Evolutionary conservation across 2,329 filamentous ascomycete genomes (phyloP).

Genomic region (Diaporthe sp.): DNA sequence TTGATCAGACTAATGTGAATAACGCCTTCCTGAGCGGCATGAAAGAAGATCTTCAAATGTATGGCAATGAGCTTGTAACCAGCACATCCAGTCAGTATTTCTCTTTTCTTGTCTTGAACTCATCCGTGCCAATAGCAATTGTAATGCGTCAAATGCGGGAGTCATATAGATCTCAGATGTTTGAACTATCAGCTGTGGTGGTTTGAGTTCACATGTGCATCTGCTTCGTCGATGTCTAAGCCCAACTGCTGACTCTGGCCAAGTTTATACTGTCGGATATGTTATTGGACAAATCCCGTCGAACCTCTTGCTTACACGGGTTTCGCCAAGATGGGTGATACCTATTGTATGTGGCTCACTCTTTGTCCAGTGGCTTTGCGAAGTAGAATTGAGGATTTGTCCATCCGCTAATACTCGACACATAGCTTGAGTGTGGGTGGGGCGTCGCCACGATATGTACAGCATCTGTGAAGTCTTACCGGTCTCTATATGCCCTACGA

Average conservation of each 20-base stretch:
- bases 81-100: slow-evolving; percentile 46
- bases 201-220: not conserved
- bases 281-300: slow-evolving; percentile 47
- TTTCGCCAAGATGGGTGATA: slow-evolving; percentile 50
- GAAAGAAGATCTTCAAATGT: slow-evolving; percentile 59
- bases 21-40: slow-evolving; percentile 57
- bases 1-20: slow-evolving; percentile 58
- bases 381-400: not conserved
- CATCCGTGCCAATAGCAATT: not conserved
- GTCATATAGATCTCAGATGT: not conserved
- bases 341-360: not conserved
- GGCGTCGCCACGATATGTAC: slow-evolving; percentile 46
- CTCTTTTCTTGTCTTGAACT: no score
- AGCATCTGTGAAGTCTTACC: slow-evolving; percentile 45
- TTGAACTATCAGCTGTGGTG: not conserved
- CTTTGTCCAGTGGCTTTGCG: not conserved
- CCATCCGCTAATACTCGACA: slow-evolving; percentile 31
- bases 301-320: slow-evolving; percentile 45
- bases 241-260: not conserved
- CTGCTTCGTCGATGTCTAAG: not conserved
- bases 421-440: slow-evolving; percentile 50
- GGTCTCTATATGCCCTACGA: slow-evolving; percentile 39
- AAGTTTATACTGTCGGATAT: slow-evolving; percentile 49
- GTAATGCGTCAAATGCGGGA: slow-evolving; percentile 22
- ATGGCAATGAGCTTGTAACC: slow-evolving; percentile 52